phyloP scores from a whole-genome alignment of 768 basidiomycete species.

The Pleurotus ostreatus region DNA sequence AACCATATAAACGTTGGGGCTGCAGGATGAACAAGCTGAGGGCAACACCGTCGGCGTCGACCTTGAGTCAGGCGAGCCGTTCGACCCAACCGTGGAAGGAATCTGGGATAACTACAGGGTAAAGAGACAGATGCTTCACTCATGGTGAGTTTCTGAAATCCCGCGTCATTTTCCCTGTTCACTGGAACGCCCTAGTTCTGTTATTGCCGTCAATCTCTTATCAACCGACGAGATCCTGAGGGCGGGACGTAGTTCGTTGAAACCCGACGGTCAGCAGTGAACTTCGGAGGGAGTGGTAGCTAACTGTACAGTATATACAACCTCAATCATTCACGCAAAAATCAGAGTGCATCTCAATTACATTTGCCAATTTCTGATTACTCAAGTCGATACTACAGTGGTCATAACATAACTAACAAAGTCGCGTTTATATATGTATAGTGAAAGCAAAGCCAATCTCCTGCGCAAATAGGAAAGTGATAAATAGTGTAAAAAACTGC shows the following conservation, averaged over 20 bases:
- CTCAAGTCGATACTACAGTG: slow-evolving; percentile 3
- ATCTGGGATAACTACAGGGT: slow-evolving; percentile 99
- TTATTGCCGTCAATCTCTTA: slow-evolving; percentile 92
- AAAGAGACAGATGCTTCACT: slow-evolving; percentile 98
- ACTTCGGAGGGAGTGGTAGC: neutral
- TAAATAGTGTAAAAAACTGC: slow-evolving; percentile 1
- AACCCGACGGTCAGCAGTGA: slow-evolving; percentile 64
- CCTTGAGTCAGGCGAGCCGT: slow-evolving; percentile 89
- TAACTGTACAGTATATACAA: slow-evolving; percentile 4
- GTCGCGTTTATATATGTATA: neutral
- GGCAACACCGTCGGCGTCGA: slow-evolving; percentile 92
- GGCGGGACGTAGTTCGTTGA: slow-evolving; percentile 83
- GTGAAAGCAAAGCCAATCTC: slow-evolving; percentile 2
- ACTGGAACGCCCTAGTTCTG: slow-evolving; percentile 50
- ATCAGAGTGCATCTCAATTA: slow-evolving; percentile 9
- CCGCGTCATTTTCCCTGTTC: slow-evolving; percentile 18
- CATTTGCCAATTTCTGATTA: slow-evolving; percentile 2
- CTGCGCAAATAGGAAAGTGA: slow-evolving; percentile 5
- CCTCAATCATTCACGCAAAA: neutral
- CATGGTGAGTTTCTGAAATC: slow-evolving; percentile 51
- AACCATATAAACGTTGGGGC: neutral
- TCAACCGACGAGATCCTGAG: slow-evolving; percentile 95
- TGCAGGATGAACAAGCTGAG: slow-evolving; percentile 87
- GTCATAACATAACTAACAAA: slow-evolving; percentile 3
- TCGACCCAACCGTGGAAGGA: slow-evolving; percentile 93